Base-by-base conservation (phyloP, 2,329 filamentous ascomycete genomes). In the Cercospora zeae-maydis region DNA sequence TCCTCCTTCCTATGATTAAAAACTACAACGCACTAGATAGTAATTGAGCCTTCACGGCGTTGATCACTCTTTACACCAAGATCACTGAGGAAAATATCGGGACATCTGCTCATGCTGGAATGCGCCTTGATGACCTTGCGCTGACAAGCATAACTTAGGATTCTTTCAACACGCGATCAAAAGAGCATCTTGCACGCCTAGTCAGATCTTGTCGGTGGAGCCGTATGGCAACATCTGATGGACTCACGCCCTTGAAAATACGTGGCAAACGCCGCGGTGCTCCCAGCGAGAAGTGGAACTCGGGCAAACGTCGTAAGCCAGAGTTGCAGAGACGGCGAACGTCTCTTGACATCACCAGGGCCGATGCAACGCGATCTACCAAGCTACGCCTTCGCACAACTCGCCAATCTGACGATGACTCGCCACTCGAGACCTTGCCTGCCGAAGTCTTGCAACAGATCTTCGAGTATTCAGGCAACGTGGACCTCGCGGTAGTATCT, bases 1-100 rank as follows among this genome's bases (percentile, higher is more conserved):
- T 57, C 19, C 47, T 73, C 72, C 67, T 78, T 82, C 82, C 85
- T 73, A 86, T 86, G 86, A 89, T 88, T 87, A 88, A 75, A 87
- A 82, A 73, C 73, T 74, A 55, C 59, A 72, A 45, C 65, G 78
- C 82, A 81, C 82, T 88, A 88, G 86, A 88, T 74, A 74, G 73
- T 75, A 76, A 73, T 72, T 75, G 74, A 76, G 71, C 71, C 68
- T 59, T 71, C 63, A 68, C 67, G 72, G 68, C 58, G 70, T 31
- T 75, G 74, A 74, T 73, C 69, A 65, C 64, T 70, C 67, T 73
- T 72, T 73, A 74, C 73, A 76, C 75, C 75, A 76, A 76, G 75
- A 76, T 76, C 75, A 74, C 74, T 76, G 75, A 76, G 72, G 69
- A 65, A 55, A 63, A 14, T 27, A 4, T 24, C 9, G 13, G 42